phyloP scores from a whole-genome alignment of 2,329 filamentous ascomycete genomes.

The Exophiala phaeomuriformis region DNA sequence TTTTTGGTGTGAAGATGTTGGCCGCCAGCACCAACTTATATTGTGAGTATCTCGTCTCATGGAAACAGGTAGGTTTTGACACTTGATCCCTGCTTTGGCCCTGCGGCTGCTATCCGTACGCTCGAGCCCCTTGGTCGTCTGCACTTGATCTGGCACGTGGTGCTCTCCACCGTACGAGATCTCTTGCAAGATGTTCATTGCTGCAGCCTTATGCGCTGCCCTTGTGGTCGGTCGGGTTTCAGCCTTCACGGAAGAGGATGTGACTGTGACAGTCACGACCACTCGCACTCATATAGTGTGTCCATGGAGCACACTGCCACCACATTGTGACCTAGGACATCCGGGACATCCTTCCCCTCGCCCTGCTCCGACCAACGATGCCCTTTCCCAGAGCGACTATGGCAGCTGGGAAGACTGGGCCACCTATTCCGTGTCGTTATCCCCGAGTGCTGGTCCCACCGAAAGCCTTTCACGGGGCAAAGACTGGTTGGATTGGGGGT shows the following conservation, averaged over 20 bases:
- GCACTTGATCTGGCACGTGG: too few species aligned
- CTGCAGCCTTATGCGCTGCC: not conserved
- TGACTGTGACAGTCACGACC: slow-evolving; percentile 2
- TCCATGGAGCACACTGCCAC: not conserved
- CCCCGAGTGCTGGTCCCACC: not conserved
- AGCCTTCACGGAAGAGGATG: not conserved
- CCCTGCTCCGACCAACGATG: not conserved
- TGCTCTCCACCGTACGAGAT: too few species aligned
- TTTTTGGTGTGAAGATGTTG: too few species aligned
- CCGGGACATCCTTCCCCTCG: not conserved
- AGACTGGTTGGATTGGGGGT: not conserved
- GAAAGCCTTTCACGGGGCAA: too few species aligned
- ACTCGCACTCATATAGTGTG: slow-evolving; percentile 6
- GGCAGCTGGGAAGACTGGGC: not conserved
- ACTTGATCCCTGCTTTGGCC: too few species aligned
- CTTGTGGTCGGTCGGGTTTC: not conserved
- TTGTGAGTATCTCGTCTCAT: too few species aligned
- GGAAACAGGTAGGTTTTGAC: too few species aligned
- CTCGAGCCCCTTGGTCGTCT: too few species aligned
- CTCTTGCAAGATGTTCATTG: too few species aligned
- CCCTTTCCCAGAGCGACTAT: not conserved
- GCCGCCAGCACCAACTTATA: too few species aligned
- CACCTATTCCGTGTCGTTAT: not conserved
- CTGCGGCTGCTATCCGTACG: too few species aligned
- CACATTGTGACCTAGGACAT: not conserved